These are phyloP conservation scores for Phanerodontia chrysosporium DNA, from an alignment of 768 basidiomycete species.

Conservation along the genomic window DNA sequence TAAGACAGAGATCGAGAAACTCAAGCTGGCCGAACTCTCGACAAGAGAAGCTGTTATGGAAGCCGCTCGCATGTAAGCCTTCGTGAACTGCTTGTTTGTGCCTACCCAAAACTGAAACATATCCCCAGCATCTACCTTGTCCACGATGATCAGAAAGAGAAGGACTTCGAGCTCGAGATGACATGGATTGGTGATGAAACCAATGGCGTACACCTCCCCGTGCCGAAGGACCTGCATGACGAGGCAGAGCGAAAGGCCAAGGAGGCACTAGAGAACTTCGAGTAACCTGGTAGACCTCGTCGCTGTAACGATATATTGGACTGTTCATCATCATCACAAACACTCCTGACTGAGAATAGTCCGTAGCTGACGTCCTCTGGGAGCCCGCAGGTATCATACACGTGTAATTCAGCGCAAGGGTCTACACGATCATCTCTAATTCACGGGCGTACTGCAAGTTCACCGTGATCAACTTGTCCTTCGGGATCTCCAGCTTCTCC, in stretches of 20 bases:
- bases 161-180: constrained; percentile 97
- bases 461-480: constrained; percentile 75
- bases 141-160: constrained; percentile 97
- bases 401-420: background rate
- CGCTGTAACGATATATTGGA: constrained; percentile 24
- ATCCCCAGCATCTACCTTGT: constrained; percentile 83
- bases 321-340: constrained; percentile 5
- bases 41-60: constrained; percentile 85
- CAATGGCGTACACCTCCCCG: constrained; percentile 69
- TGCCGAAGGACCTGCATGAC: constrained; percentile 78
- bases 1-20: constrained; percentile 97
- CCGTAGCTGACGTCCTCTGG: background rate
- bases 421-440: constrained; percentile 85
- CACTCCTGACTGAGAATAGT: background rate
- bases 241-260: constrained; percentile 89
- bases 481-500: constrained; percentile 82
- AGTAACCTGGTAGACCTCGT: constrained; percentile 30
- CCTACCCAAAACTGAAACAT: too few relatives aligned
- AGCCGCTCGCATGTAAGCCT: constrained; percentile 90
- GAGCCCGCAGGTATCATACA: background rate
- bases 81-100: constrained; percentile 10
- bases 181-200: constrained; percentile 93
- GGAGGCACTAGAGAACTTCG: constrained; percentile 72
- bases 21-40: constrained; percentile 77
- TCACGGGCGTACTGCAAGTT: constrained; percentile 81